Evolutionary conservation across 2,329 filamentous ascomycete species (phyloP).

Genomic region (Diplodia sapinea): DNA sequence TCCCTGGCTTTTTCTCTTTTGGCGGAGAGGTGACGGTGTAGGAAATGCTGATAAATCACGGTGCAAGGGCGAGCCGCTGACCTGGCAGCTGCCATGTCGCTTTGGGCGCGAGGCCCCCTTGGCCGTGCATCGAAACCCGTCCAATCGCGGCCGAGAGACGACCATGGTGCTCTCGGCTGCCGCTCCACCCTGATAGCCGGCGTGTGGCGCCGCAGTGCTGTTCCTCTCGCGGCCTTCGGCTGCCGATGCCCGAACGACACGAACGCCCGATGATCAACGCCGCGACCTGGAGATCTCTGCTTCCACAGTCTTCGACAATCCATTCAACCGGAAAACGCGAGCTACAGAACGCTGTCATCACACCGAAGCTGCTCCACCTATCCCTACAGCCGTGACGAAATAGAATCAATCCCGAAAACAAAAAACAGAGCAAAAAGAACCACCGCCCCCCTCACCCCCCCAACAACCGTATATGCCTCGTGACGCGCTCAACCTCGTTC

Average conservation of each 20-base stretch:
- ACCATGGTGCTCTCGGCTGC: background rate
- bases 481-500: background rate
- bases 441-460: background rate
- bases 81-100: too few species aligned
- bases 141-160: too few species aligned
- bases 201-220: background rate
- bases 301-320: background rate
- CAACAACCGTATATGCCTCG: background rate
- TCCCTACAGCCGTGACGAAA: background rate
- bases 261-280: background rate
- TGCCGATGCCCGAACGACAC: background rate
- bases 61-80: too few species aligned
- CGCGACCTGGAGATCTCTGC: background rate
- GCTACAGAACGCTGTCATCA: background rate
- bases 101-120: too few species aligned
- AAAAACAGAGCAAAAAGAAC: background rate
- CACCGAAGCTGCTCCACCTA: too few species aligned
- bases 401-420: background rate
- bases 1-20: too few species aligned
- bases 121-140: too few species aligned
- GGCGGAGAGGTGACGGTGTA: too few species aligned
- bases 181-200: background rate
- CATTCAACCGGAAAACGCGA: background rate
- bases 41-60: too few species aligned
- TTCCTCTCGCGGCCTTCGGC: background rate